phyloP scores from a whole-genome alignment of 176 grass and related monocot genomes.

The Musa beccarii region DNA sequence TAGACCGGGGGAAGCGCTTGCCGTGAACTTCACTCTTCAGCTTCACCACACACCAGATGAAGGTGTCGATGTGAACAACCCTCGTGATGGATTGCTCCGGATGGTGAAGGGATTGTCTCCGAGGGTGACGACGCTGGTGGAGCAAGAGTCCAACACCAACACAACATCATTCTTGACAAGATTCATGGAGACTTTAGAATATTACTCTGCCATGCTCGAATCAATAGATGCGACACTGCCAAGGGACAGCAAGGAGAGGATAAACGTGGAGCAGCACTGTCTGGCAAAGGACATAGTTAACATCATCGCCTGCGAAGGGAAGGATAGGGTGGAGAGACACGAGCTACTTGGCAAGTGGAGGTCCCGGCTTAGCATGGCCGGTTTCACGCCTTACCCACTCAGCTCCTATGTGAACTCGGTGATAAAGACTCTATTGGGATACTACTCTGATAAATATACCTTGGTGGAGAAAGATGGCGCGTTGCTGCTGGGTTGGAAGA shows the following conservation, averaged over 20 bases:
- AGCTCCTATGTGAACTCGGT: conserved; percentile 86
- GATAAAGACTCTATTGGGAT: conserved; percentile 69
- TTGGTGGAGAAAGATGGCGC: conserved; percentile 76
- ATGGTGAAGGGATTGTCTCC: conserved; percentile 88
- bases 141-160: conserved; percentile 97
- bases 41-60: conserved; percentile 89
- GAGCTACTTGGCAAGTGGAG: conserved; percentile 96
- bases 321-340: conserved; percentile 77
- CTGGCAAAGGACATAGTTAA: conserved; percentile 95
- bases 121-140: conserved; percentile 85
- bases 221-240: conserved; percentile 60
- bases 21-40: conserved; percentile 86
- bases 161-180: conserved; percentile 77
- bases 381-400: conserved; percentile 75
- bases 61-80: conserved; percentile 82
- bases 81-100: conserved; percentile 76
- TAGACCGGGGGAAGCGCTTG: conserved; percentile 68
- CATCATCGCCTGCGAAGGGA: conserved; percentile 88
- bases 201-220: conserved; percentile 94
- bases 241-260: conserved; percentile 70
- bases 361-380: conserved; percentile 87
- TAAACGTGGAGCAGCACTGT: conserved; percentile 90
- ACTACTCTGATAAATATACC: conserved; percentile 82
- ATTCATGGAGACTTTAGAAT: conserved; percentile 76
- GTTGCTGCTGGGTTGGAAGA: conserved; percentile 87